Base-by-base conservation (phyloP, 2,329 filamentous ascomycete species). In the Huntiella abstrusa region DNA sequence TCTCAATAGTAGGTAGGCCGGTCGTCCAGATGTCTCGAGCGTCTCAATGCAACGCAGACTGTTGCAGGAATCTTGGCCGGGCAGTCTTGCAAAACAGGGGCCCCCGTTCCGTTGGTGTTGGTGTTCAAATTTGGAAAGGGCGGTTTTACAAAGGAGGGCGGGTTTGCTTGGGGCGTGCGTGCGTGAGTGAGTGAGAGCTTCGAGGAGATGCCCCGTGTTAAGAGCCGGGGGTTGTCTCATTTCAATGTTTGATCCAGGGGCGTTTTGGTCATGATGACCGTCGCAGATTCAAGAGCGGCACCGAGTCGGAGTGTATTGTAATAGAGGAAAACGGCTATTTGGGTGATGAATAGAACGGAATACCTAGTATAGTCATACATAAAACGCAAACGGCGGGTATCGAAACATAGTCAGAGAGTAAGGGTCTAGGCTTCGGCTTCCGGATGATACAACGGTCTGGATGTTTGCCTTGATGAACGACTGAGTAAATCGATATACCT, bases 21-120 rank as follows among this genome's bases (percentile, higher is more conserved):
- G 12, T 41, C 38, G 5, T 15, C n/a, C 12, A 41, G 38, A 42
- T 42, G 40, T 42, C 40, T 42, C 22, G 40, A 42, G 40, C 22
- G 22, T 42, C 40, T 42, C 40, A 42, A 42, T 42, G 40, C 17
- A 17, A 42, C 40, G 17, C 22, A n/a, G 22, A 28, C 33, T 42
- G 40, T 42, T 42, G 40, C 40, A 42, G 22, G 22, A 28, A 28
- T 28, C 22, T 28, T 28, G 22, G 22, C 22, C 1, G 22, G 22
- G 7, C 8, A 28, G 6, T 28, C 22, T 7, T 7, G 6, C 40
- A 19, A 42, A 42, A 42, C 40, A 19, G 19, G 19, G 19, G 33
- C 12, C 22, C 19, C 19, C 32, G 12, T 28, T 7, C 8, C 40
- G 13, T n/a, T 7, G 7, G 15, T 16, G 40, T 42, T 19, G n/a